Evolutionary conservation across 768 basidiomycete genomes (phyloP).

Genomic region (Podaxis pistillaris): DNA sequence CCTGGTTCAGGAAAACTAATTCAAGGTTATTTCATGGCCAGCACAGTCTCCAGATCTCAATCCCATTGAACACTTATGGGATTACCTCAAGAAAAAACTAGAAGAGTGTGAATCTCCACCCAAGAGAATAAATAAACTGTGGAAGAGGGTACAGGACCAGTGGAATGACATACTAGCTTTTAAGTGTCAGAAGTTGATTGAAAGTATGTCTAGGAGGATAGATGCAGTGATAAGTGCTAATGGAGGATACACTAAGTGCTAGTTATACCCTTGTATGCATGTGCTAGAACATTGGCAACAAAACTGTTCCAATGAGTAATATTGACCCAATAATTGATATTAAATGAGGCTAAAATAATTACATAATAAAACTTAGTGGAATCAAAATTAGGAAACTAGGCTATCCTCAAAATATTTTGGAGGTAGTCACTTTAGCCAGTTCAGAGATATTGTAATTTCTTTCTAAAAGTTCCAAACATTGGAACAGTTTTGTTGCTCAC

Average conservation of each 20-base stretch:
- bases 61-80: slow-evolving; percentile 31
- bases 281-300: not conserved
- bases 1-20: slow-evolving; percentile 28
- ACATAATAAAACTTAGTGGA: not conserved
- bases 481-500: too few species aligned
- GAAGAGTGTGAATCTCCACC: not conserved
- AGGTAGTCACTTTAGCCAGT: too few species aligned
- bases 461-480: too few species aligned
- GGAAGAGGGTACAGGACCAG: not conserved
- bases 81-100: slow-evolving; percentile 15
- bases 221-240: not conserved
- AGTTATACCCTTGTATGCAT: not conserved
- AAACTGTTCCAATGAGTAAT: not conserved
- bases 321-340: not conserved
- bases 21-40: slow-evolving; percentile 27
- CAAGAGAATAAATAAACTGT: not conserved
- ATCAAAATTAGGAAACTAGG: too few species aligned
- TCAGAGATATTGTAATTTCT: too few species aligned
- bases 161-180: not conserved
- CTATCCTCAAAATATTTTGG: too few species aligned
- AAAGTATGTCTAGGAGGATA: not conserved
- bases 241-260: not conserved
- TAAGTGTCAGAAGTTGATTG: not conserved
- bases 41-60: slow-evolving; percentile 32
- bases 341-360: not conserved